A percentile compares a stretch with the other conserved stretches of the same genome.
Evolutionary conservation across 306 rosid genomes (phyloP).

Genomic region (Trichosanthes truncata): DNA sequence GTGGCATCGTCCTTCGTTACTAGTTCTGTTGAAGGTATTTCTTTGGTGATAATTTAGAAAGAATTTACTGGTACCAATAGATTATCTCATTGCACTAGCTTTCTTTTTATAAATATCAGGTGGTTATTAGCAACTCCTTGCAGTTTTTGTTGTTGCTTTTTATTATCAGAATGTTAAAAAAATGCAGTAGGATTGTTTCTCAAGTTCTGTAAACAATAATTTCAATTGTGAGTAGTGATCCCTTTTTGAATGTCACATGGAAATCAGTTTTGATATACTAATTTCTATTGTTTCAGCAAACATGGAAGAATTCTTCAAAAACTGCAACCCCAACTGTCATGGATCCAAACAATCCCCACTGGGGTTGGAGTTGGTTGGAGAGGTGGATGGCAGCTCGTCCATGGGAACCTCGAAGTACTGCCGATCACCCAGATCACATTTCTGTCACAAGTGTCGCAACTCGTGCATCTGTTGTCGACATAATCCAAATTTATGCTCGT

Average conservation of each 20-base stretch:
- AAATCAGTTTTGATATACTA: not conserved
- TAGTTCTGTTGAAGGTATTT: not conserved
- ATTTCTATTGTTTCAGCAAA: constrained; percentile 28
- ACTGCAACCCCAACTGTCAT: constrained; percentile 43
- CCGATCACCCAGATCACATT: constrained; percentile 22
- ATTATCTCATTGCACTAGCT: not conserved
- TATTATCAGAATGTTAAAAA: not conserved
- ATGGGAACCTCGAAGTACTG: constrained; percentile 49
- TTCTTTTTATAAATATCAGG: not conserved
- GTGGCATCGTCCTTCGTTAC: not conserved
- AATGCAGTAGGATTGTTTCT: not conserved
- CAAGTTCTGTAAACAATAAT: not conserved
- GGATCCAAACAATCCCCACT: constrained; percentile 80
- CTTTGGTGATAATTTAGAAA: not conserved
- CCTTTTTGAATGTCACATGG: not conserved
- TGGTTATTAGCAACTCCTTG: not conserved
- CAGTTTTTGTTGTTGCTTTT: not conserved
- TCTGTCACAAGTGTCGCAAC: constrained; percentile 27
- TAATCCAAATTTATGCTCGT: constrained; percentile 40
- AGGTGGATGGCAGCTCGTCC: constrained; percentile 89
- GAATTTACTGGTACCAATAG: not conserved
- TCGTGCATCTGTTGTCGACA: constrained; percentile 41
- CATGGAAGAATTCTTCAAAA: constrained; percentile 53
- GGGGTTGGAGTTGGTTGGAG: constrained; percentile 99
- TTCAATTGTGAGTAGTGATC: not conserved